Base-by-base conservation (phyloP, 1,284 basidiomycete species). In the Trametes sp. region DNA sequence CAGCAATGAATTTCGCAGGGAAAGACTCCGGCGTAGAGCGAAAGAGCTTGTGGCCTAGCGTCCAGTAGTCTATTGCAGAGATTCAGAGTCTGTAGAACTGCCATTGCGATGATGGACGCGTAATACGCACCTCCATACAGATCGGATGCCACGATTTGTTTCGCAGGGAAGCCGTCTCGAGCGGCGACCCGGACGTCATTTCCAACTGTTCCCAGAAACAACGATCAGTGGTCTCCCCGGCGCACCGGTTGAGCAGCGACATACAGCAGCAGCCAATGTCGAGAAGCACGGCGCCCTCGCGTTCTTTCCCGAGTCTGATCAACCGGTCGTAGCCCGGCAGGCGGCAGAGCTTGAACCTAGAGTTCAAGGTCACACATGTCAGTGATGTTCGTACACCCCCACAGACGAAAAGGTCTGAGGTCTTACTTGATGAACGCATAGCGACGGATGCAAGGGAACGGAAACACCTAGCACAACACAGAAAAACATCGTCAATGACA, bases 241-340 rank as follows among this genome's bases (percentile, higher is more conserved):
- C 9, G 13, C n/a, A 41, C 24, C 8, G 1, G 28, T 16, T 8
- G 14, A 10, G 13, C 13, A 6, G 21, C 29, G 16, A 74, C 82
- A 70, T 63, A 85, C 84, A 83, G 67, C 82, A 84, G 66, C 82
- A 84, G 11, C 75, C 79, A 9, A 81, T 70, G 54, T 82, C 80
- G 2, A 87, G 74, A 21, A 86, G 74, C 44, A 88, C 77, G 1
- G 83, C 81, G 44, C 76, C 75, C 19, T 75, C 62, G 16, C 77
- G 78, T 1, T 77, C 74, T 33, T 73, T 71, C 5, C 75, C 75
- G 0, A 86, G 72, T 33, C 76, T 65, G 10, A 86, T 69, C 9
- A 80, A 76, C 8, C 76, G 71, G 1, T 72, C 61, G 70, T 87
- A 87, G 0, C 9, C 59, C 5, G 35, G 45, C 14, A 54, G 29